Percentiles rank a stretch among this genome's conserved stretches.
Evolutionary conservation across 805 yeast genomes (phyloP).

Genomic region (Ogataea minuta): DNA sequence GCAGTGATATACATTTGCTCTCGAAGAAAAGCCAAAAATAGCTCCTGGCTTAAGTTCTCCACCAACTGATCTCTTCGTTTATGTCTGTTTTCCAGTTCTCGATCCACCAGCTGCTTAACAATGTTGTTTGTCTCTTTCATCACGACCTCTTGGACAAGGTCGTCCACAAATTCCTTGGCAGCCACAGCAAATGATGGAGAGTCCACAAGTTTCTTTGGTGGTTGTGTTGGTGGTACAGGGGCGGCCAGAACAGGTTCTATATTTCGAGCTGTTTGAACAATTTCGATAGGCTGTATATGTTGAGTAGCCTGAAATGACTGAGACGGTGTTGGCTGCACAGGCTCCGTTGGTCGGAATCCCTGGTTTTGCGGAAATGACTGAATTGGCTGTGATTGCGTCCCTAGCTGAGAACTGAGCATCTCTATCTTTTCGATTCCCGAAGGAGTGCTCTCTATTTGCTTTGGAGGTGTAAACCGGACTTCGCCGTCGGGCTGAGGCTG

Average conservation of each 20-base stretch:
- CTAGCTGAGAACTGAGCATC: not conserved
- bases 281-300: no score
- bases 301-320: no score
- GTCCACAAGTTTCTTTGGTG: conserved; percentile 10
- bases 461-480: conserved; percentile 1
- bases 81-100: conserved; percentile 6
- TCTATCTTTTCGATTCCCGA: conserved; percentile 1
- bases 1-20: conserved; percentile 49
- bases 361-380: not conserved
- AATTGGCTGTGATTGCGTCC: not conserved
- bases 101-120: conserved; percentile 4
- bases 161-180: conserved; percentile 22
- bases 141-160: conserved; percentile 27
- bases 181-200: conserved; percentile 33
- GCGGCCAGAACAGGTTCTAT: no score
- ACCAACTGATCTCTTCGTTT: conserved; percentile 31
- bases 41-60: conserved; percentile 43
- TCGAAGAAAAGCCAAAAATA: conserved; percentile 59
- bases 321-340: no score
- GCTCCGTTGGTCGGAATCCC: no score
- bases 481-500: not conserved
- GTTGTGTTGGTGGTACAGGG: not conserved
- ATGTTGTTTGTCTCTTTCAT: conserved; percentile 26
- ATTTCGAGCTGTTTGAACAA: no score
- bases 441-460: not conserved